phyloP scores from a whole-genome alignment of 306 rosid genomes.

The Canavalia ensiformis region DNA sequence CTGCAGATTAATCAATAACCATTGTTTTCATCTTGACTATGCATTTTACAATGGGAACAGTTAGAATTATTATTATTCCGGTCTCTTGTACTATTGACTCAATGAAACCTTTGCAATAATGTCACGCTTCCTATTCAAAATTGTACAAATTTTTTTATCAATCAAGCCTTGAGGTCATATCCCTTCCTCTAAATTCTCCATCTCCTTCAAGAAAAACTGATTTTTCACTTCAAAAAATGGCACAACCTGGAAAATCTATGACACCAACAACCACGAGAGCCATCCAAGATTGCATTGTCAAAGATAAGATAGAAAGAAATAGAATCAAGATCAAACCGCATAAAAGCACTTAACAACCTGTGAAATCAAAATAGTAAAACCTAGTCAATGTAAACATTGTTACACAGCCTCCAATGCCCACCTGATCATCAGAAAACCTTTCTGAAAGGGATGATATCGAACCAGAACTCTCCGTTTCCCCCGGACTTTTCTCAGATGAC shows the following conservation, averaged over 20 bases:
- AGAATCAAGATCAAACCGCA: background rate
- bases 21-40: constrained; percentile 37
- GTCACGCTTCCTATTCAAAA: background rate
- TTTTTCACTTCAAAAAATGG: constrained; percentile 37
- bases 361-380: constrained; percentile 28
- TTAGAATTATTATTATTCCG: background rate
- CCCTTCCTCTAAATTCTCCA: background rate
- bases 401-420: constrained; percentile 35
- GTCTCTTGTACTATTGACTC: background rate
- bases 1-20: constrained; percentile 23
- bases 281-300: constrained; percentile 4
- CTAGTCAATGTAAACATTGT: constrained; percentile 4
- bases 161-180: background rate
- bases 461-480: constrained; percentile 84
- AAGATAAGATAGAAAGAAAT: constrained; percentile 16
- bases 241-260: background rate
- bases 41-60: constrained; percentile 1
- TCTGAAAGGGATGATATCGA: constrained; percentile 82
- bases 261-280: constrained; percentile 9
- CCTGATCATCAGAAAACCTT: constrained; percentile 85
- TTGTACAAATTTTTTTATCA: background rate
- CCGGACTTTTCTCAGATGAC: constrained; percentile 79
- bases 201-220: background rate
- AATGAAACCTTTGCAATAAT: background rate
- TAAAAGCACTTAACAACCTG: constrained; percentile 27